Percentiles rank a stretch among this genome's conserved stretches.
Conservation (phyloP, 140 eudicot species). For the Senecio squalidus region DNA sequence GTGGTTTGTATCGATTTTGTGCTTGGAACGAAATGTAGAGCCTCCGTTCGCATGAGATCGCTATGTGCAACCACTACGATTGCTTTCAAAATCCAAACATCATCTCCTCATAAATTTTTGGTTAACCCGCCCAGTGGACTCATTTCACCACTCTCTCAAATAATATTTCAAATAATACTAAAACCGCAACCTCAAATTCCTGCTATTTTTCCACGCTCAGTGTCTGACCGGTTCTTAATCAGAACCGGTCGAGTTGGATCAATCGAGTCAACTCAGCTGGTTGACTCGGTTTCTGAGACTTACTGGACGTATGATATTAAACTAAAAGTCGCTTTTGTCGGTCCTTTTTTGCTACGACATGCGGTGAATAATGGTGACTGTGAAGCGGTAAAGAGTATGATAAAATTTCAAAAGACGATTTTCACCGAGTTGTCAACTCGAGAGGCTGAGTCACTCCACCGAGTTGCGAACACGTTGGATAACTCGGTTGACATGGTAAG, state of each 20-base stretch:
- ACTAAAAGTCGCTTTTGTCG: slow-evolving; percentile 66
- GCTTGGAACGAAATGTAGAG: slow-evolving; percentile 56
- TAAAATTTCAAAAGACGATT: slow-evolving; percentile 36
- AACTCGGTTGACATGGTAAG: slow-evolving; percentile 45
- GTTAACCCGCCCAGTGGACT: slow-evolving; percentile 72
- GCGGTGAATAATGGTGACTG: slow-evolving; percentile 41
- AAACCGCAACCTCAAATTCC: slow-evolving; percentile 71
- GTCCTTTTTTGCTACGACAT: slow-evolving; percentile 53
- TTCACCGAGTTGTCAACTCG: slow-evolving; percentile 38
- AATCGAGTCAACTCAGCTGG: slow-evolving; percentile 23
- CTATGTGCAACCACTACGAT: slow-evolving; percentile 36
- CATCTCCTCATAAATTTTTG: slow-evolving; percentile 71
- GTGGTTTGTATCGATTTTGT: slow-evolving; percentile 54
- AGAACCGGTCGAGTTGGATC: slow-evolving; percentile 31
- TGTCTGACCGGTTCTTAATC: slow-evolving; percentile 63
- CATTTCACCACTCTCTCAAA: slow-evolving; percentile 54
- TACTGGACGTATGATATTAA: slow-evolving; percentile 51
- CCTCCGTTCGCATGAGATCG: slow-evolving; percentile 49
- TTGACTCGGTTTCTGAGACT: neutral
- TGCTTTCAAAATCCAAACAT: slow-evolving; percentile 72
- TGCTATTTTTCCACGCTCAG: slow-evolving; percentile 53
- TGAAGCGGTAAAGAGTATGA: slow-evolving; percentile 43
- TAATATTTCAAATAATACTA: slow-evolving; percentile 66
- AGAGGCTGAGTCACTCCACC: slow-evolving; percentile 51
- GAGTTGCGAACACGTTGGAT: slow-evolving; percentile 41